Base-by-base conservation (phyloP, 352 stramenopile species). In the Pythium rhizo-oryzae region DNA sequence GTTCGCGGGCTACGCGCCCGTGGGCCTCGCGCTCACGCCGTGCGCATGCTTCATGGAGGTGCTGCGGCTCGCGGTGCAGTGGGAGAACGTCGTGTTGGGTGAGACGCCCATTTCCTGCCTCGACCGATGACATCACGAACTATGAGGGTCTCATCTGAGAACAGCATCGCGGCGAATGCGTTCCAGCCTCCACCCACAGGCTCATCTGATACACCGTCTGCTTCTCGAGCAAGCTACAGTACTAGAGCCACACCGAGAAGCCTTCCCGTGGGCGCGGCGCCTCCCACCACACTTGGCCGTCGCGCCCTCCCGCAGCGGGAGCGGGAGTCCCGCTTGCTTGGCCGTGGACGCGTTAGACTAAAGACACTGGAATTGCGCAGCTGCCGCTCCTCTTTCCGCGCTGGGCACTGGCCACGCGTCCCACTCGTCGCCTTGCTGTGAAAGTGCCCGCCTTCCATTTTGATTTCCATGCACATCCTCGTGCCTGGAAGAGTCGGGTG, bases 1-100 rank as follows among this genome's bases (percentile, higher is more conserved):
- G 25, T 65, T 65, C 47, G 8, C 54, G 23, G 60, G 67, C 25
- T 46, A 43, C 46, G 28, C 39, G 35, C 59, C 41, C 6, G 23
- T 61, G 16, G 65, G 59, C 21, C 33, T 69, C 15, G 66, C 21
- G 49, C 56, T 72, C 19, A 39, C 52, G 13, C 19, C 33, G 8
- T n/a, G 23, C 37, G 59, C 43, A 9, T 64, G 44, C 43, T 73
- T 69, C 23, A 54, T 65, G 54, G 59, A 73, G 28, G 9, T 69
- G 7, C 56, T 73, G 46, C 52, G 53, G 6, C 18, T 59, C 13
- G 60, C 41, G 18, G 21, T 73, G 50, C 59, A 68, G 25, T 73
- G 67, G 67, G 67, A 73, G 46, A 9, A 57, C 16, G 52, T 28
- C n/a, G 59, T 69, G 11, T 9, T 72, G 11, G 59, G 54, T 30